These are phyloP conservation scores for Penicillium sp. DNA, from an alignment of 2,329 filamentous ascomycete species.

Conservation along the genomic window DNA sequence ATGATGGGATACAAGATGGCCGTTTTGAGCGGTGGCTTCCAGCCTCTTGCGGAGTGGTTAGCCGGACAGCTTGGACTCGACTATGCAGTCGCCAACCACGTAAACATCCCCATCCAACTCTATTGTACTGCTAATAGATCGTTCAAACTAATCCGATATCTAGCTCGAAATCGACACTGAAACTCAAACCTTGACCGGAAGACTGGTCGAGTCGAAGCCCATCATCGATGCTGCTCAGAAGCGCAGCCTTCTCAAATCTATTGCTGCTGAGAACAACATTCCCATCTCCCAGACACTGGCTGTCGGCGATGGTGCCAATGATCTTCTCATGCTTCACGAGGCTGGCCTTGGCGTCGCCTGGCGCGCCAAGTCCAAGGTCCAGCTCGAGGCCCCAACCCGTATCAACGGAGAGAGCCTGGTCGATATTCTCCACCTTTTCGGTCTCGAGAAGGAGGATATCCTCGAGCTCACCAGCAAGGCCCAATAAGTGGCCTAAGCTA, in stretches of 20 bases:
- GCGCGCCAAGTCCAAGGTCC: conserved; percentile 65
- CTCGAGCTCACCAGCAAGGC: conserved; percentile 39
- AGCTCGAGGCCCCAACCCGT: conserved; percentile 59
- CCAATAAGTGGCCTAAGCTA: conserved; percentile 7
- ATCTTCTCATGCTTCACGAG: conserved; percentile 63
- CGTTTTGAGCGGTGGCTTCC: conserved; percentile 89
- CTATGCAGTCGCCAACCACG: conserved; percentile 84
- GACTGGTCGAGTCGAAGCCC: conserved; percentile 52
- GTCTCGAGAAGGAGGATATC: conserved; percentile 52
- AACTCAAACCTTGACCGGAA: conserved; percentile 56
- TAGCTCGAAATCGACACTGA: conserved; percentile 51
- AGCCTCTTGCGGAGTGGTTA: conserved; percentile 84
- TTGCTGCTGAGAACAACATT: conserved; percentile 57
- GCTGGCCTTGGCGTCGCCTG: conserved; percentile 64
- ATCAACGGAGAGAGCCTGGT: conserved; percentile 59
- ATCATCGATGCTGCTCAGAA: conserved; percentile 64
- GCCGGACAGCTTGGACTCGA: conserved; percentile 79
- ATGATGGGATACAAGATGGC: conserved; percentile 81
- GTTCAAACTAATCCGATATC: background rate
- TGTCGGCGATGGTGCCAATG: conserved; percentile 66
- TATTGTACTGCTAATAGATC: background rate
- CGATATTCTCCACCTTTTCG: conserved; percentile 61
- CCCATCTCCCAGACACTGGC: conserved; percentile 56
- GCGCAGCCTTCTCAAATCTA: conserved; percentile 53
- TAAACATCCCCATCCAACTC: conserved; percentile 31